Conservation (phyloP, 768 basidiomycete species). For the Coprinopsis strossmayeri region DNA sequence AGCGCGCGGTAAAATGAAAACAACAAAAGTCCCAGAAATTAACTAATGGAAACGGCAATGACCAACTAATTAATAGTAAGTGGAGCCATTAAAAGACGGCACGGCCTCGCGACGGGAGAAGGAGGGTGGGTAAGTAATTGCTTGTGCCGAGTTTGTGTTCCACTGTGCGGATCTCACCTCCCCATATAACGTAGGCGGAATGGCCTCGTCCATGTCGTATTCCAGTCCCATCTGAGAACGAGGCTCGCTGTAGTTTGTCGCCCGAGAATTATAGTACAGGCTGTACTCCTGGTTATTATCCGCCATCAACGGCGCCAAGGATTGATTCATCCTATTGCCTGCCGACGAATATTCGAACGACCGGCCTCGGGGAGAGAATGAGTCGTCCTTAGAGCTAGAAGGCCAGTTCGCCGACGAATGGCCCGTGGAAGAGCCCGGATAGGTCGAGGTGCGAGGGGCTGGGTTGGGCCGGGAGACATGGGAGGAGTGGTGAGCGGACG, state of each 20-base stretch:
- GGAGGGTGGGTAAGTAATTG: no score
- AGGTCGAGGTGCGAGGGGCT: neutral
- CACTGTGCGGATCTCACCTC: neutral
- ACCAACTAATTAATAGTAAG: neutral
- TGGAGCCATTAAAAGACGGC: neutral
- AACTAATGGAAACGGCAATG: neutral
- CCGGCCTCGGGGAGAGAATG: neutral
- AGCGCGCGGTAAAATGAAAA: no score
- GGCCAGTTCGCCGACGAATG: neutral
- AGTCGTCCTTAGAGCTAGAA: neutral
- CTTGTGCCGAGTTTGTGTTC: neutral
- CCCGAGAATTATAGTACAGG: no score
- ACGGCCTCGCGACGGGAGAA: neutral
- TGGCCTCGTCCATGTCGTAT: neutral
- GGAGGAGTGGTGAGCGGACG: neutral
- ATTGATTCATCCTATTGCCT: no score
- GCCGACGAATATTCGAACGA: neutral
- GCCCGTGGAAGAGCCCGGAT: neutral
- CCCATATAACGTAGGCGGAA: neutral
- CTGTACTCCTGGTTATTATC: no score
- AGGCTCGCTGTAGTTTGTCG: neutral
- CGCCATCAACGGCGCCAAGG: no score
- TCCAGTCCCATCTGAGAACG: neutral
- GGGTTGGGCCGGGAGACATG: neutral
- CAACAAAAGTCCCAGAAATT: neutral